Conservation (phyloP, 1,139 yeast genomes). For the Wickerhamomyces sp. region DNA sequence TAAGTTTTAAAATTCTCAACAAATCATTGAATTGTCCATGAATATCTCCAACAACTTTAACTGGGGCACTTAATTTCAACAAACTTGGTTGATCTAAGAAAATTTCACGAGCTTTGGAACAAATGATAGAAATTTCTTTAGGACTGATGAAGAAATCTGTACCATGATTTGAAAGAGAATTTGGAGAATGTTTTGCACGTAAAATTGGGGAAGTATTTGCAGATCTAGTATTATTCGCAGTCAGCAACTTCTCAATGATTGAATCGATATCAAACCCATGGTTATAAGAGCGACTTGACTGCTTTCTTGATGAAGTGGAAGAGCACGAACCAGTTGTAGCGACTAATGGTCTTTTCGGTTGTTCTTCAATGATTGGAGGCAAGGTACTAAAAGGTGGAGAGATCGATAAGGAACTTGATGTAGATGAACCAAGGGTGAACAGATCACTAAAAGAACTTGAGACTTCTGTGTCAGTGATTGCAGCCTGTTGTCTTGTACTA, state of each 20-base stretch:
- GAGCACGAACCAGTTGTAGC: not conserved
- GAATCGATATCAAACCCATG: slow-evolving; percentile 43
- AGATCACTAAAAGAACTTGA: slow-evolving; percentile 25
- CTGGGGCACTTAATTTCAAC: slow-evolving; percentile 75
- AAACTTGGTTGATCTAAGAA: slow-evolving; percentile 75
- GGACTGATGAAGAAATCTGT: slow-evolving; percentile 29
- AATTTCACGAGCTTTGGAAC: slow-evolving; percentile 62
- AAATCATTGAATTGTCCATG: slow-evolving; percentile 83
- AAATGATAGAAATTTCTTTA: slow-evolving; percentile 58
- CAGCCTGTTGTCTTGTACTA: not conserved
- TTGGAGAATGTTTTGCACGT: slow-evolving; percentile 35
- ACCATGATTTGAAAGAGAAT: slow-evolving; percentile 1
- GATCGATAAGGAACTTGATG: slow-evolving; percentile 20
- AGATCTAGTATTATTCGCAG: slow-evolving; percentile 32
- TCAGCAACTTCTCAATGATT: slow-evolving; percentile 49
- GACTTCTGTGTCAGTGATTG: slow-evolving; percentile 11
- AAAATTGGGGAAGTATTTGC: slow-evolving; percentile 24
- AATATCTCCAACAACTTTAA: slow-evolving; percentile 81
- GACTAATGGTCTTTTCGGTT: slow-evolving; percentile 3
- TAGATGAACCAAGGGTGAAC: slow-evolving; percentile 21
- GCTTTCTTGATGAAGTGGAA: not conserved
- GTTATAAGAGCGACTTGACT: slow-evolving; percentile 2
- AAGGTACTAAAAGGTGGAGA: slow-evolving; percentile 18
- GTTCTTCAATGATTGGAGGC: slow-evolving; percentile 22
- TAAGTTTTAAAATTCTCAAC: slow-evolving; percentile 64